These are phyloP conservation scores for Dactylellina parvicollis DNA, from an alignment of 2,329 filamentous ascomycete genomes.

Conservation along the genomic window DNA sequence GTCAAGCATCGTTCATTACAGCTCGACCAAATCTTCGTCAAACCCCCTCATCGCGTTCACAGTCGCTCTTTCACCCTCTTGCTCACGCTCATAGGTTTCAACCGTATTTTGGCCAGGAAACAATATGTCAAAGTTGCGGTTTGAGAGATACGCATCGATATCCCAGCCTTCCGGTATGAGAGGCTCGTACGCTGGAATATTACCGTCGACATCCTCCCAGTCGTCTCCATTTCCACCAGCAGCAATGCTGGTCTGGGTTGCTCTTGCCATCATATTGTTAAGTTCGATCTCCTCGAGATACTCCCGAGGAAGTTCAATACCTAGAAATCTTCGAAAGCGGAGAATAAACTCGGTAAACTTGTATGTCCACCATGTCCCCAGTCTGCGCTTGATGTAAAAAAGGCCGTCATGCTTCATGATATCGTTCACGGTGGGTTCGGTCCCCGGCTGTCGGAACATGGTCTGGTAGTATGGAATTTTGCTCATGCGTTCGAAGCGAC, in stretches of 20 bases:
- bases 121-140: conserved; percentile 35
- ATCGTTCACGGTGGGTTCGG: not conserved
- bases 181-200: not conserved
- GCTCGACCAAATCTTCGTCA: no score
- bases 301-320: not conserved
- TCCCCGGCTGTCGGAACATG: not conserved
- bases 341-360: not conserved
- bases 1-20: no score
- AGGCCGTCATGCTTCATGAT: not conserved
- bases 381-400: not conserved
- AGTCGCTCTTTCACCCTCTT: not conserved
- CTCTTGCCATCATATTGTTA: not conserved
- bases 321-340: not conserved
- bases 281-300: not conserved
- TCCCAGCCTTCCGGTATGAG: not conserved
- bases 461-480: not conserved
- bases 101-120: conserved; percentile 1
- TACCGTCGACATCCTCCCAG: not conserved
- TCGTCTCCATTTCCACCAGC: not conserved
- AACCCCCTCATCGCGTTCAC: no score
- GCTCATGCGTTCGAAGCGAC: not conserved
- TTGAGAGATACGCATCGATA: conserved; percentile 4
- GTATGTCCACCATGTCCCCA: not conserved
- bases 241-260: no score
- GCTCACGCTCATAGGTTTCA: not conserved